Evolutionary conservation across 768 basidiomycete genomes (phyloP), one percentile per base, ranked within the genome.

Genomic region (Serendipita sp.): DNA sequence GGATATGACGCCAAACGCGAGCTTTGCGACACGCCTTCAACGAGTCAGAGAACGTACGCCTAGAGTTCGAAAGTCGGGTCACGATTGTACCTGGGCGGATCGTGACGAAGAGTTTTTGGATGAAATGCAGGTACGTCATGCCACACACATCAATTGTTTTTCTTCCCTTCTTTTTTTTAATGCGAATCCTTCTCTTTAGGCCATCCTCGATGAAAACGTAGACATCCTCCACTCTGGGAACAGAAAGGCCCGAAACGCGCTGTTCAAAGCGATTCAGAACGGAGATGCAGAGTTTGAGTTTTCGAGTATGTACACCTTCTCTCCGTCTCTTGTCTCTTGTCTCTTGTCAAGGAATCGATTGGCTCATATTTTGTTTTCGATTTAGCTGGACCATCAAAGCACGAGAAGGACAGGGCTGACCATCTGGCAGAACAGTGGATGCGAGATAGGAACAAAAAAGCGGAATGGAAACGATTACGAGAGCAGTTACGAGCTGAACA

Each of bases 371-470:
- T 68, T 46, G 65, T 76, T 62, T 74, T 71, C 63, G 66, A 62
- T 1, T 80, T 77, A 29, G 78, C 79, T 16, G 77, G 63, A n/a
- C 44, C 62, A 55, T 10, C 18, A 34, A 83, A 81, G 69, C 82
- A 84, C 69, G 69, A 70, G 55, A 72, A 74, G 63, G 71, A 76
- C 64, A 79, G 76, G 66, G 74, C 88, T 0, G 69, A 75, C 1
- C 79, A 83, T 3, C 77, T 96, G 5, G 78, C 76, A 62, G 80
- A 74, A 0, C 84, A 83, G 65, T 96, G 91, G 91, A 81, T 83
- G 50, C 80, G 80, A 53, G 94, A 97, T 70, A 88, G 91, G 1
- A 74, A 77, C 62, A 87, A 84, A 75, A 98, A 96, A 71, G 90
- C 90, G 0, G 83, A 84, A 64, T 72, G 76, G 69, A 95, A 91